These are phyloP conservation scores for Pseudocohnilembus persalinus DNA, from an alignment of 169 alveolate species.

Conservation along the genomic window DNA sequence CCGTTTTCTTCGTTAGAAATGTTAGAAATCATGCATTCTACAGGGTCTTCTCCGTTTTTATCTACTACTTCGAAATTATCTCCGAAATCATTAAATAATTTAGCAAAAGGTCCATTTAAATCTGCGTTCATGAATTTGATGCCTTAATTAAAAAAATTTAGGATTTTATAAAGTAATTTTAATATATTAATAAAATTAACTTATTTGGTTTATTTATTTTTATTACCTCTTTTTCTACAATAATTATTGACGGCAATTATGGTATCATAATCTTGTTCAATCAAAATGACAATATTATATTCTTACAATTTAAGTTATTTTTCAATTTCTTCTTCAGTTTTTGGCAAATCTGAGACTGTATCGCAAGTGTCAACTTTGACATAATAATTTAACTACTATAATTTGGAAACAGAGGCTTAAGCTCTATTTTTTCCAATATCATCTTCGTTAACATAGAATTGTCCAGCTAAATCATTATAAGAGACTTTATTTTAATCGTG, in stretches of 20 bases:
- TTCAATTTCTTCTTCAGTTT: slow-evolving; percentile 19
- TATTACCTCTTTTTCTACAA: slow-evolving; percentile 18
- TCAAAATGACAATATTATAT: slow-evolving; percentile 56
- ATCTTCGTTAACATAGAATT: slow-evolving; percentile 70
- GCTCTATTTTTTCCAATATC: slow-evolving; percentile 78
- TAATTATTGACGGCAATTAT: slow-evolving; percentile 40
- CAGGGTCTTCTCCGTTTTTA: slow-evolving; percentile 82
- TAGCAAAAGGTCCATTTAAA: slow-evolving; percentile 67
- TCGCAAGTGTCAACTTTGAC: slow-evolving; percentile 58
- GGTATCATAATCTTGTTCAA: slow-evolving; percentile 50
- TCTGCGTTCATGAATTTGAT: slow-evolving; percentile 62
- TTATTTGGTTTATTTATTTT: slow-evolving; percentile 23
- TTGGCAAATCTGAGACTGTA: slow-evolving; percentile 21
- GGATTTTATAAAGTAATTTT: too few relatives aligned
- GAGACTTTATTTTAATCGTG: slow-evolving; percentile 59
- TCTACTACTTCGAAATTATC: slow-evolving; percentile 74
- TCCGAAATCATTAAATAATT: slow-evolving; percentile 80
- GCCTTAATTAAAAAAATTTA: too few relatives aligned
- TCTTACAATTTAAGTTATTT: slow-evolving; percentile 23
- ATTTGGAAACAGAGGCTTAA: slow-evolving; percentile 46
- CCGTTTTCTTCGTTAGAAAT: slow-evolving; percentile 38
- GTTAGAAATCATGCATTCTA: slow-evolving; percentile 64
- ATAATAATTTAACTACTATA: slow-evolving; percentile 74
- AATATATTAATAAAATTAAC: slow-evolving; percentile 51
- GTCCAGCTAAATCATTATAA: slow-evolving; percentile 55